phyloP scores from a whole-genome alignment of 164 flowering plant genomes.

The Macadamia integrifolia region DNA sequence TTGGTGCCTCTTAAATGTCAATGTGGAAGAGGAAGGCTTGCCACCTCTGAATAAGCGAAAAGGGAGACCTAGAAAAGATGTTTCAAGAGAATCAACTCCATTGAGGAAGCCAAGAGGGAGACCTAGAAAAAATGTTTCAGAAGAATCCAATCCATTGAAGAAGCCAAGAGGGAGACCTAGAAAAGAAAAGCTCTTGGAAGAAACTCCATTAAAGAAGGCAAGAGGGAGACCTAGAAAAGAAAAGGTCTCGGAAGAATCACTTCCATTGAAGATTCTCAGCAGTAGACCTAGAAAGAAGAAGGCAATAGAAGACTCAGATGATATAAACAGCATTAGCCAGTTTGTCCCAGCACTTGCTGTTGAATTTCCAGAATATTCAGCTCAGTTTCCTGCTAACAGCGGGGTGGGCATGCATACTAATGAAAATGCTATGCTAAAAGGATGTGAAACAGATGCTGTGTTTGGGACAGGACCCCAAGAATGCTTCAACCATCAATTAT shows the following conservation, averaged over 20 bases:
- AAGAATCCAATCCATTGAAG: conserved; percentile 23
- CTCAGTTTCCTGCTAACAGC: conserved; percentile 14
- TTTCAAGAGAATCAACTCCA: too few relatives aligned
- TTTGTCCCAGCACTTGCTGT: conserved; percentile 21
- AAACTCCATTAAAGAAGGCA: conserved; percentile 33
- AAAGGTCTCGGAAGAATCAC: conserved; percentile 16
- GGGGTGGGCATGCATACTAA: conserved; percentile 4
- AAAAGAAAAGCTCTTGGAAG: conserved; percentile 27
- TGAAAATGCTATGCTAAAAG: conserved; percentile 9
- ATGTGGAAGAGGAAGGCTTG: conserved; percentile 23
- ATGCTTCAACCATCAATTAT: conserved; percentile 3
- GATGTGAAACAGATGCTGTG: conserved; percentile 6
- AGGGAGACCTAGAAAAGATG: conserved; percentile 35
- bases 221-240: conserved; percentile 63
- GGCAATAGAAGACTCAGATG: conserved; percentile 11
- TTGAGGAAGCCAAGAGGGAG: too few relatives aligned
- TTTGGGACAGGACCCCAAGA: conserved; percentile 9
- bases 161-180: conserved; percentile 64
- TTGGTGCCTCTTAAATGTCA: conserved; percentile 67
- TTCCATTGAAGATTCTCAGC: neutral
- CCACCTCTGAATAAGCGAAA: conserved; percentile 15
- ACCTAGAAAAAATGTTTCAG: neutral
- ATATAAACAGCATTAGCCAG: conserved; percentile 11
- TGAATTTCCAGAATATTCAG: conserved; percentile 28
- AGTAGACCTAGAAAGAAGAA: conserved; percentile 2